Base-by-base conservation (phyloP, 345 rosid species). In the Populus simonii region DNA sequence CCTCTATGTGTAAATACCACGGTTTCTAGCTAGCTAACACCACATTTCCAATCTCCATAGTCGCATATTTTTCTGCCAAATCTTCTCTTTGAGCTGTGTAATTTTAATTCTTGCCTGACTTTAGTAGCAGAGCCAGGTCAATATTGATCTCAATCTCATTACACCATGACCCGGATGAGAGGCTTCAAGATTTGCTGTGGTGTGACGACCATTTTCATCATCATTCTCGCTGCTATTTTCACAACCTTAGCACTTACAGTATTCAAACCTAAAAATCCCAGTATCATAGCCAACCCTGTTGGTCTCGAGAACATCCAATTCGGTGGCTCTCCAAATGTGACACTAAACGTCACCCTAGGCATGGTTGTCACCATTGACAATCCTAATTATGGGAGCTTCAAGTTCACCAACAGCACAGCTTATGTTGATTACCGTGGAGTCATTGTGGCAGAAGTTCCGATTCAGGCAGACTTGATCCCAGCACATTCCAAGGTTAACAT, bases 251-350 rank as follows among this genome's bases (percentile, higher is more conserved):
- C 80, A 11, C 23, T 89, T 27, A 84, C 89, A 1, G 38, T 86
- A 78, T 86, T 89, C 71, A 89, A 89, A 59, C 87, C 87, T 11
- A 86, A 82, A 73, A 61, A 86, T 5, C 89, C 90, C 4, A 31
- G 66, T 22, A 67, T 88, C 73, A 76, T 78, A 0, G 80, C 81
- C 68, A 76, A 76, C 16, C 86, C 84, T 7, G 35, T 66, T 3
- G 86, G 82, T 5, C 84, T 89, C 6, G 80, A 78, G 27, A 59
- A 80, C 62, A 29, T 85, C 25, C 45, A 43, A 17, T n/a, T 72
- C 25, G 39, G 33, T n/a, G 7, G 47, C 49, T 27, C 45, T 23
- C 23, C 70, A 0, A 76, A 78, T 33, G 47, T 66, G 18, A 47
- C 84, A 0, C 9, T 69, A 0, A 78, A 82, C 62, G 78, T 70